A percentile compares a stretch with the other conserved stretches of the same genome.
phyloP scores from a whole-genome alignment of 176 grass and related monocot species.

The Lolium perenne region DNA sequence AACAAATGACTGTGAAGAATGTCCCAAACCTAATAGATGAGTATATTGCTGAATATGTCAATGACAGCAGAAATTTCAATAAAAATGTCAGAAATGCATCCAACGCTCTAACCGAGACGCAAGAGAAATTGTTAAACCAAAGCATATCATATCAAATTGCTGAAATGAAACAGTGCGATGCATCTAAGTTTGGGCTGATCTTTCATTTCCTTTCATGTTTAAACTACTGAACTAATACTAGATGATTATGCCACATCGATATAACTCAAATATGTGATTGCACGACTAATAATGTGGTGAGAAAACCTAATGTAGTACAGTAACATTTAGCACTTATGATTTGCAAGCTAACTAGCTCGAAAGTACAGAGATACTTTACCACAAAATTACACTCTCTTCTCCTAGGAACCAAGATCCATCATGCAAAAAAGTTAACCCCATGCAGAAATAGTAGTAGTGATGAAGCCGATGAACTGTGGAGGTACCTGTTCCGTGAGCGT shows the following conservation, averaged over 20 bases:
- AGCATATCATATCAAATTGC: not conserved
- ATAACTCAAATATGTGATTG: not conserved
- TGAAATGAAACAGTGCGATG: not conserved
- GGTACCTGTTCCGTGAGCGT: slow-evolving; percentile 15
- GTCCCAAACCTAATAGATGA: not conserved
- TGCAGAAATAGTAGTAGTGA: not conserved
- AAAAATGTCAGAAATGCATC: not conserved
- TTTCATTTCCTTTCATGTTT: not conserved
- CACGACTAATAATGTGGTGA: not conserved
- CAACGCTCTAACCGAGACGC: not conserved
- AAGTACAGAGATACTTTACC: not conserved
- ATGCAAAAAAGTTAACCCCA: not conserved
- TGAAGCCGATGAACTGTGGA: not conserved
- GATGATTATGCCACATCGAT: not conserved
- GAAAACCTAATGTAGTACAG: not conserved
- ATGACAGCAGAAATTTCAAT: not conserved
- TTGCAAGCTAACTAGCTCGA: not conserved
- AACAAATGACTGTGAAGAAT: not conserved
- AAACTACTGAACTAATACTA: not conserved
- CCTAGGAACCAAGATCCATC: not conserved
- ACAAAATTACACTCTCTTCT: not conserved
- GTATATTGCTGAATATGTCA: not conserved
- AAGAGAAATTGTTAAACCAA: not conserved
- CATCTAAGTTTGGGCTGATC: not conserved
- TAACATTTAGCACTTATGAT: not conserved